These are phyloP conservation scores for Juglanconis sp. DNA, from an alignment of 2,329 filamentous ascomycete species.

Conservation along the genomic window DNA sequence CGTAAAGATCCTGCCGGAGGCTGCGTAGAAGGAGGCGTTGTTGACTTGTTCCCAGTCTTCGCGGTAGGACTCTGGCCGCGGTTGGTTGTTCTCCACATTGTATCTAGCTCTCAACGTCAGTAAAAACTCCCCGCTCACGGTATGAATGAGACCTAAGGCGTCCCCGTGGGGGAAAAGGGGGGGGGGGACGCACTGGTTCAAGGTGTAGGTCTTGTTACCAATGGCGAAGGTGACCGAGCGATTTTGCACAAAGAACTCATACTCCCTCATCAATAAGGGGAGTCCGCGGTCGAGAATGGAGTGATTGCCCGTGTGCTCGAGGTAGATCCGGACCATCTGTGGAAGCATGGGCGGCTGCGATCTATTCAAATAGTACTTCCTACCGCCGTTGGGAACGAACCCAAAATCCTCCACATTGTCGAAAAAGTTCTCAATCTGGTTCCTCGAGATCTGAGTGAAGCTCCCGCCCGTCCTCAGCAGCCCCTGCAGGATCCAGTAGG, in stretches of 20 bases:
- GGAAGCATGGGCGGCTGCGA: conserved; percentile 65
- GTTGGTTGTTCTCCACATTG: conserved; percentile 60
- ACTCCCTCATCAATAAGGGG: conserved; percentile 60
- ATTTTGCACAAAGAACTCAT: conserved; percentile 61
- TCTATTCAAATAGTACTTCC: conserved; percentile 65
- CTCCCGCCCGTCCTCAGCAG: conserved; percentile 61
- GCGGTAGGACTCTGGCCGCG: conserved; percentile 63
- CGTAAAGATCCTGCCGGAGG: conserved; percentile 57
- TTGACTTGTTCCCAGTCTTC: conserved; percentile 66
- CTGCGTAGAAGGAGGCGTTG: conserved; percentile 60
- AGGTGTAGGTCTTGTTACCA: conserved; percentile 45
- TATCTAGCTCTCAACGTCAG: conserved; percentile 36
- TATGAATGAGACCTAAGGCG: too few relatives aligned
- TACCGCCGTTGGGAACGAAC: conserved; percentile 67
- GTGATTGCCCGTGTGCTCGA: conserved; percentile 63
- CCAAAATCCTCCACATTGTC: conserved; percentile 63
- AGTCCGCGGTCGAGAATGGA: conserved; percentile 58
- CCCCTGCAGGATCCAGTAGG: conserved; percentile 66
- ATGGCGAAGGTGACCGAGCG: conserved; percentile 52
- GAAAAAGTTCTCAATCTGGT: conserved; percentile 68
- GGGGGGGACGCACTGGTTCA: conserved; percentile 48
- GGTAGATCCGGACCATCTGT: conserved; percentile 63
- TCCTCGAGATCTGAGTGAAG: conserved; percentile 60
- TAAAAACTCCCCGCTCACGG: neutral
- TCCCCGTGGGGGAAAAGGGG: neutral